Evolutionary conservation across 148 eudicot genomes (phyloP), one percentile per base, ranked within the genome.

Genomic region (Cornus kousa): DNA sequence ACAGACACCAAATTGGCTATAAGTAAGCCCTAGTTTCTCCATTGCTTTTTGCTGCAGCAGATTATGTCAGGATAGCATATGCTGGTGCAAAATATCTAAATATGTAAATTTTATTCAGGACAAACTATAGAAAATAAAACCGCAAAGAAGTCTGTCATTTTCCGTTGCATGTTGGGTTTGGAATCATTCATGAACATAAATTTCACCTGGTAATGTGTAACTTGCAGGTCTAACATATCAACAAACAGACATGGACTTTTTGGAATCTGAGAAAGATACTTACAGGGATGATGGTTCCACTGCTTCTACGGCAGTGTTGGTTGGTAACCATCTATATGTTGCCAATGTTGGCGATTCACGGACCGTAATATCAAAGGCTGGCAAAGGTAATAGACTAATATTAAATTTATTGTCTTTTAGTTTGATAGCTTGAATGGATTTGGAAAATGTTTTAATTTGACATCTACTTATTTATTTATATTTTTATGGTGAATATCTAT

Each of bases 271-370:
- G 86, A 94, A 90, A 82, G 98, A 96, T 79, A 84, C 89, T 60
- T 94, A 80, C 70, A 82, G 98, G 53, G 99, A 96, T 87, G 99
- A 96, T 87, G 99, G 99, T 40, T 96, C 99, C 76, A 96, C 99
- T 74, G 99, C 99, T 80, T 96, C 98, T 77, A 88, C 99, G 53
- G 99, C 98, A 74, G 92, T 96, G 73, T 89, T 96, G 83, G 94
- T 96, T 82, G 98, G 93, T 60, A 96, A 88, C 81, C 91, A 82
- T 83, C 92, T 96, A 68, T 96, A 90, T 86, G 99, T 96, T 81
- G 98, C 98, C 80, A 96, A 96, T 87, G 99, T 96, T 82, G 99
- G 99, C 71, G 99, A 96, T 82, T 96, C 99, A 22, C 91, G 99
- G 80, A 85, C 99, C 70, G 88, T 96, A 71, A 82, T 91, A 78